A percentile compares a stretch with the other conserved stretches of the same genome.
Conservation (phyloP, 257 asterid genomes). For the Mitragyna speciosa region DNA sequence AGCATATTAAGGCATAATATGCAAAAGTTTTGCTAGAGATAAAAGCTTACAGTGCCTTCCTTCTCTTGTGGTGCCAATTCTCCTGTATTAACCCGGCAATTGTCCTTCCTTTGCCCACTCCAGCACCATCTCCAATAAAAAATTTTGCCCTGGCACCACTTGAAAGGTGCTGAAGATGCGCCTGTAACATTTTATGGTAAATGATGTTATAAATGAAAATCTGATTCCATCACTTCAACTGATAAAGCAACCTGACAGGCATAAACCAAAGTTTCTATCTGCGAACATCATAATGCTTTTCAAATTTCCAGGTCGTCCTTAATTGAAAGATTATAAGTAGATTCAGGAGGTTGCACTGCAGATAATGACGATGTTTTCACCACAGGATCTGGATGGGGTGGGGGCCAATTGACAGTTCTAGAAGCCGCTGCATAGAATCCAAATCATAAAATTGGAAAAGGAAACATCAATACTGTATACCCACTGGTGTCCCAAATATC, state of each 20-base stretch:
- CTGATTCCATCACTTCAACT: constrained; percentile 18
- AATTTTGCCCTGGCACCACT: constrained; percentile 89
- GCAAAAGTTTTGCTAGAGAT: background rate
- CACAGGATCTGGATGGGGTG: constrained; percentile 91
- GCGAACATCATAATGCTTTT: constrained; percentile 82
- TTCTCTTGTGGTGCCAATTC: constrained; percentile 90
- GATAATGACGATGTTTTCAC: constrained; percentile 96
- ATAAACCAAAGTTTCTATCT: constrained; percentile 94
- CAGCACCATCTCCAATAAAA: constrained; percentile 99
- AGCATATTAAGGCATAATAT: background rate
- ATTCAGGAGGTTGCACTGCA: constrained; percentile 96
- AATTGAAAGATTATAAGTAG: constrained; percentile 64
- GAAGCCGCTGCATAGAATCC: constrained; percentile 64
- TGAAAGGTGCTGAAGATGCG: constrained; percentile 91
- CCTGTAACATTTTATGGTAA: constrained; percentile 42
- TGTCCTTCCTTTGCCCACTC: constrained; percentile 98
- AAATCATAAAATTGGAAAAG: constrained; percentile 14
- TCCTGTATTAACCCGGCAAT: constrained; percentile 98
- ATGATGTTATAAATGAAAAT: constrained; percentile 21
- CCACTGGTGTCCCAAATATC: background rate
- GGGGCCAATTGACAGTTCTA: constrained; percentile 77
- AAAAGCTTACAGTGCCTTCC: constrained; percentile 77
- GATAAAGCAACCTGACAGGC: constrained; percentile 80
- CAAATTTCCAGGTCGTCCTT: constrained; percentile 74
- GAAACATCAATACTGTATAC: background rate